These are phyloP conservation scores for Dictyostelium capitatum DNA, from an alignment of 78 protist genomes.

Conservation along the genomic window DNA sequence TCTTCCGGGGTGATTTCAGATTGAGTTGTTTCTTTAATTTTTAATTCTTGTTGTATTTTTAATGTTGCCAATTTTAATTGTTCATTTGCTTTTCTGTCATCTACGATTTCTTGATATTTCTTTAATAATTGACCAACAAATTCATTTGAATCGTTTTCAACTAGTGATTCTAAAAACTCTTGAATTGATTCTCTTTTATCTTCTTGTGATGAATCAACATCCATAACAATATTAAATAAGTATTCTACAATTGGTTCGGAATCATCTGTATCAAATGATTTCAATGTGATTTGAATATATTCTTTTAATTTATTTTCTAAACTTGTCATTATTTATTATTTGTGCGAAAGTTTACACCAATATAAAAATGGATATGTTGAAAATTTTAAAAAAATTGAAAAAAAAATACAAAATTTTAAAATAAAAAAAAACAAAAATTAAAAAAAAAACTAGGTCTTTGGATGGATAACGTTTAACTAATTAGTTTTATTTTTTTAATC, in stretches of 20 bases:
- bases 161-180: constrained; percentile 32
- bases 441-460: not conserved
- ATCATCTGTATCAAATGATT: constrained; percentile 22
- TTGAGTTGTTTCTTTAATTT: constrained; percentile 41
- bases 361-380: no score
- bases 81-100: constrained; percentile 7
- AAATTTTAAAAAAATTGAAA: not conserved
- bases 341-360: no score
- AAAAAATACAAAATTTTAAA: not conserved
- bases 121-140: constrained; percentile 7
- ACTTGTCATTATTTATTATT: not conserved
- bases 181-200: constrained; percentile 55
- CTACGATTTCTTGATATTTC: constrained; percentile 9
- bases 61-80: not conserved
- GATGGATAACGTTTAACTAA: no score
- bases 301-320: constrained; percentile 28
- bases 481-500: not conserved
- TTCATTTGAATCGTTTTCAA: constrained; percentile 24
- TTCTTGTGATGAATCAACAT: not conserved
- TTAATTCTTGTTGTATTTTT: constrained; percentile 44
- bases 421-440: not conserved
- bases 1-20: not conserved
- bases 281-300: constrained; percentile 11
- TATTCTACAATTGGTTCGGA: constrained; percentile 40
- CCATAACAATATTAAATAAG: constrained; percentile 43